Conservation (phyloP, 345 rosid species). For the Gossypium anomalum region DNA sequence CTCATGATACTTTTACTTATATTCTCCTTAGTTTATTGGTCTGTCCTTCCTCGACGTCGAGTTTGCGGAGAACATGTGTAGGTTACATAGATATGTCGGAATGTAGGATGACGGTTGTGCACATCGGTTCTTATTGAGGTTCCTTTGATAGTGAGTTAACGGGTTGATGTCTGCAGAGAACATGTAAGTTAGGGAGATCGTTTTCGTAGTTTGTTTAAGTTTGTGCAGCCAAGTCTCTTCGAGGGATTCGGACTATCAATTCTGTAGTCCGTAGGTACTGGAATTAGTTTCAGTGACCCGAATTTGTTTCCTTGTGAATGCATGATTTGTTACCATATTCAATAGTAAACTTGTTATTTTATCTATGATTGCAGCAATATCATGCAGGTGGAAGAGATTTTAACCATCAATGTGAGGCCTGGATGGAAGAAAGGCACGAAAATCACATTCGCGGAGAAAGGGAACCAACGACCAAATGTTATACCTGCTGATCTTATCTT, state of each 20-base stretch:
- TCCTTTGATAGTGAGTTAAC: neutral
- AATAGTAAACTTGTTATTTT: neutral
- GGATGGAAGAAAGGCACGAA: conserved; percentile 92
- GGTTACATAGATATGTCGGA: no score
- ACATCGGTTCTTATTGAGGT: neutral
- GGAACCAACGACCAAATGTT: conserved; percentile 60
- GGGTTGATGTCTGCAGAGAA: neutral
- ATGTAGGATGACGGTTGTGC: no score
- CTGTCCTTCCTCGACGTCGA: no score
- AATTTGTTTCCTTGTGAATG: neutral
- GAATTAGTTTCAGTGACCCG: neutral
- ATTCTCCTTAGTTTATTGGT: no score
- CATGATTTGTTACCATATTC: neutral
- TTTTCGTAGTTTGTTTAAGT: neutral
- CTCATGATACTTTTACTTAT: no score
- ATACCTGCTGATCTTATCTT: conserved; percentile 59
- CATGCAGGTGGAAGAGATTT: conserved; percentile 61
- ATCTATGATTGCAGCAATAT: conserved; percentile 42
- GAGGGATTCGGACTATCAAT: no score
- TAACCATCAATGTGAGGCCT: conserved; percentile 65
- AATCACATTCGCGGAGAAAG: conserved; percentile 77
- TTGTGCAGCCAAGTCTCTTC: neutral
- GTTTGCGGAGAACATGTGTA: no score
- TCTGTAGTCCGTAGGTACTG: neutral
- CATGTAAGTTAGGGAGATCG: neutral